Conservation (phyloP, 805 yeast genomes). For the Pichia thaimueangensis region DNA sequence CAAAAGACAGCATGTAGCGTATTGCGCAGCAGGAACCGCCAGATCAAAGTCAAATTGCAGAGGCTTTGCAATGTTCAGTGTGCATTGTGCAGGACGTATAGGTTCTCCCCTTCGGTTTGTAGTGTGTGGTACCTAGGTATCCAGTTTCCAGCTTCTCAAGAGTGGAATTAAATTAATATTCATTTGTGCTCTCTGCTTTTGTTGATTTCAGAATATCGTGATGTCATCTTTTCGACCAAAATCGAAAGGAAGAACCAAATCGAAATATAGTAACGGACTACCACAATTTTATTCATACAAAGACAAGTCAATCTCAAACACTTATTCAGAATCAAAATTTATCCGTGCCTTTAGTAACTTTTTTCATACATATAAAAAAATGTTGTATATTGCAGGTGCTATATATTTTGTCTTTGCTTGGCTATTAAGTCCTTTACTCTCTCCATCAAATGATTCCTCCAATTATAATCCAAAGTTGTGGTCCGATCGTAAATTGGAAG, state of each 20-base stretch:
- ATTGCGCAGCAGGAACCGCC: too few species aligned
- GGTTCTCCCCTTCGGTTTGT: too few species aligned
- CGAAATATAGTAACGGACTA: slow-evolving; percentile 27
- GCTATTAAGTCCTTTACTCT: not conserved
- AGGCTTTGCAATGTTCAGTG: too few species aligned
- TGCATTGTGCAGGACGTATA: too few species aligned
- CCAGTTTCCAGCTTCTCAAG: too few species aligned
- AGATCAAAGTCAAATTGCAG: too few species aligned
- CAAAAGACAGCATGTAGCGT: too few species aligned
- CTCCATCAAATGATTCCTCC: not conserved
- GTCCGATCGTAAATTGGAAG: slow-evolving; percentile 47
- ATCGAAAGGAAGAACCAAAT: slow-evolving; percentile 13
- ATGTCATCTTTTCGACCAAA: slow-evolving; percentile 16
- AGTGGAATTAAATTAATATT: too few species aligned
- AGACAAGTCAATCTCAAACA: slow-evolving; percentile 33
- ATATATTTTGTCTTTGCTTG: slow-evolving; percentile 35
- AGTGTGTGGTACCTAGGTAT: too few species aligned
- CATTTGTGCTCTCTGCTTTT: too few species aligned
- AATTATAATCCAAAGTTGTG: slow-evolving; percentile 27
- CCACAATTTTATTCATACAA: slow-evolving; percentile 46
- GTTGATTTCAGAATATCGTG: too few species aligned
- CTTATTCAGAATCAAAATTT: slow-evolving; percentile 5
- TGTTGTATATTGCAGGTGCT: slow-evolving; percentile 33
- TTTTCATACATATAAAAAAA: slow-evolving; percentile 29
- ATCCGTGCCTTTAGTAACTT: slow-evolving; percentile 10